These are phyloP conservation scores for Mycena sp. DNA, from an alignment of 1,284 basidiomycete species.

Conservation along the genomic window DNA sequence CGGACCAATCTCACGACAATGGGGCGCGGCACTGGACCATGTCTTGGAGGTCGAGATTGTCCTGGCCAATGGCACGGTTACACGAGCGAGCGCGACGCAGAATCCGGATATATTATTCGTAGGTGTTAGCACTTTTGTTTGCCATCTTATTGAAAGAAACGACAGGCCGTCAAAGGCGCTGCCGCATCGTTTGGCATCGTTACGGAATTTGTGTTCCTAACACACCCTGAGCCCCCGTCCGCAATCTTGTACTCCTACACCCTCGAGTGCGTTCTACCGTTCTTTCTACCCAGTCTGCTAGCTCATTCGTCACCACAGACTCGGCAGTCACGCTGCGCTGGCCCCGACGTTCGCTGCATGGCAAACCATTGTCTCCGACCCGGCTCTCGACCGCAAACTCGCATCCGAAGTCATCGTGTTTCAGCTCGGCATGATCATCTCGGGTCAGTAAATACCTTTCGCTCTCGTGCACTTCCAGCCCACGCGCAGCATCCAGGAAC, in stretches of 20 bases:
- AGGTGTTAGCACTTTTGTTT: background rate
- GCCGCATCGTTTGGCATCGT: no score
- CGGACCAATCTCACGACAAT: slow-evolving; percentile 20
- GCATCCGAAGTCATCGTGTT: slow-evolving; percentile 23
- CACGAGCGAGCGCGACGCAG: slow-evolving; percentile 1
- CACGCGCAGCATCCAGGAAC: background rate
- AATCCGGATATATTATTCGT: slow-evolving; percentile 22
- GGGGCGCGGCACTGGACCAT: slow-evolving; percentile 26
- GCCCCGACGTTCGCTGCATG: slow-evolving; percentile 15
- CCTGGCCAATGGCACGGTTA: slow-evolving; percentile 26
- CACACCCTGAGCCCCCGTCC: slow-evolving; percentile 20
- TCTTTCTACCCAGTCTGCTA: background rate
- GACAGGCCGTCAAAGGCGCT: background rate
- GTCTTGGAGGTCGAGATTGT: slow-evolving; percentile 24
- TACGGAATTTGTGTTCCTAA: no score
- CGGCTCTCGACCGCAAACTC: slow-evolving; percentile 20
- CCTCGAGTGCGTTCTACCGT: background rate
- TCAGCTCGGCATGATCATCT: slow-evolving; percentile 22
- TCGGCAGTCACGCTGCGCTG: slow-evolving; percentile 17
- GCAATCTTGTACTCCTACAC: slow-evolving; percentile 3
- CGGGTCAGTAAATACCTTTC: background rate
- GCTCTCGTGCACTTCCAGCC: background rate
- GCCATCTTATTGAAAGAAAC: background rate
- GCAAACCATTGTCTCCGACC: slow-evolving; percentile 22
- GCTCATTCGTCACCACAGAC: background rate